phyloP scores from a whole-genome alignment of 352 stramenopile genomes.

The Pythium pyrilobum region DNA sequence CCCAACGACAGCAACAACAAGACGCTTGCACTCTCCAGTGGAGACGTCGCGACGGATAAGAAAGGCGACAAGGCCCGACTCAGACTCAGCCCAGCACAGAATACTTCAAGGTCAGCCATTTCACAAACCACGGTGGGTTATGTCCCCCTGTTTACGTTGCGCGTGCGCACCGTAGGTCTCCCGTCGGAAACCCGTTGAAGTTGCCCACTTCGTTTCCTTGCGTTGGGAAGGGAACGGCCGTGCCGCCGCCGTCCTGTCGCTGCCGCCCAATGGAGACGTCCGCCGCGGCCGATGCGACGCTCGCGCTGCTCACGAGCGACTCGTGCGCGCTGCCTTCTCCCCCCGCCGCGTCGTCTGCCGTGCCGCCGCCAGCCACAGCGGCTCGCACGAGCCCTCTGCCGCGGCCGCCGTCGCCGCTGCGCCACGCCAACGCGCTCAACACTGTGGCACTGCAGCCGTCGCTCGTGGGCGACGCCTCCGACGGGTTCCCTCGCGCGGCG shows the following conservation, averaged over 20 bases:
- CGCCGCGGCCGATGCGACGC: no score
- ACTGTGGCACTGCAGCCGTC: conserved; percentile 7
- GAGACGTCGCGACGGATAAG: no score
- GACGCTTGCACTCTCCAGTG: no score
- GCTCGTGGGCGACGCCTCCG: conserved; percentile 4
- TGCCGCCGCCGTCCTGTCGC: no score
- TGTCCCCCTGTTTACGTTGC: no score
- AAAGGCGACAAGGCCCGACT: no score
- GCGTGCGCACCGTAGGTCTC: not conserved
- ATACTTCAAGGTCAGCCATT: no score
- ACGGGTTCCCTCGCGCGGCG: conserved; percentile 4
- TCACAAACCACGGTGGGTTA: not conserved
- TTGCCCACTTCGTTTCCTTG: not conserved
- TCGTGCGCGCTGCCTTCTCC: conserved; percentile 6
- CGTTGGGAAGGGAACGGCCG: not conserved
- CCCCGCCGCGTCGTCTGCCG: not conserved
- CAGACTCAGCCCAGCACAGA: no score
- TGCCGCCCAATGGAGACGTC: conserved; percentile 4
- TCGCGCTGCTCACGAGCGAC: conserved; percentile 4
- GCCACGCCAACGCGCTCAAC: conserved; percentile 12
- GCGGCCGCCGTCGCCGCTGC: conserved; percentile 3
- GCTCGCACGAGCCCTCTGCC: not conserved
- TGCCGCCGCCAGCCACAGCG: not conserved
- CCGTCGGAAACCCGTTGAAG: conserved; percentile 3
- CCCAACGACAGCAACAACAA: no score